Evolutionary conservation across 805 yeast species (phyloP).

Genomic region (Kodamaea kakaduensis): DNA sequence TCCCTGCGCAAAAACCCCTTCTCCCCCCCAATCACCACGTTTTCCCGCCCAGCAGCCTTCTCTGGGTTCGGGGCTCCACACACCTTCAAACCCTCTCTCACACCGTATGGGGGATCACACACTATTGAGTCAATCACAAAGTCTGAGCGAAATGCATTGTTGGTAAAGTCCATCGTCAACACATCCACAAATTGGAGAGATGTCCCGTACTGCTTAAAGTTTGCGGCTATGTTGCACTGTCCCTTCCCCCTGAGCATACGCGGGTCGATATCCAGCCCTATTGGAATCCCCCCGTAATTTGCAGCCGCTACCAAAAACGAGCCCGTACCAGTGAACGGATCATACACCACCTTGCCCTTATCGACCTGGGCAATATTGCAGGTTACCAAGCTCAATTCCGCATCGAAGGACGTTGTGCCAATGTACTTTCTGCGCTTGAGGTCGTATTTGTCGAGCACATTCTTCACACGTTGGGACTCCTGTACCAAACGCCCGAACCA

Average conservation of each 20-base stretch:
- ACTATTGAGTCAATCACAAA: conserved; percentile 73
- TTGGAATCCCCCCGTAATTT: conserved; percentile 70
- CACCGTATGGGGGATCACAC: conserved; percentile 98
- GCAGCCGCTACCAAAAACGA: conserved; percentile 88
- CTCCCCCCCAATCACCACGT: conserved; percentile 71
- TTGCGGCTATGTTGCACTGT: conserved; percentile 49
- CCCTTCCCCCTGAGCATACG: conserved; percentile 70
- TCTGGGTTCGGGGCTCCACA: conserved; percentile 76
- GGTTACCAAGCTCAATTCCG: conserved; percentile 82
- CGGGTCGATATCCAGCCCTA: conserved; percentile 91
- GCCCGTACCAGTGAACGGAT: conserved; percentile 97
- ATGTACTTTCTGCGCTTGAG: conserved; percentile 78
- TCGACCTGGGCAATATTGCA: conserved; percentile 80
- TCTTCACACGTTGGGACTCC: conserved; percentile 56
- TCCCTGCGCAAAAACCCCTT: conserved; percentile 74
- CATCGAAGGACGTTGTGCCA: conserved; percentile 96
- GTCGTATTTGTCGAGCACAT: conserved; percentile 73
- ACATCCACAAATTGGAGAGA: conserved; percentile 62
- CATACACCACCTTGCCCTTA: conserved; percentile 68
- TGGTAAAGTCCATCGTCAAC: conserved; percentile 91
- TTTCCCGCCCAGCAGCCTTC: conserved; percentile 68
- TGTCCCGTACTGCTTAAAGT: conserved; percentile 73
- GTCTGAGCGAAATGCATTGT: conserved; percentile 67
- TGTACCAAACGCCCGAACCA: conserved; percentile 77
- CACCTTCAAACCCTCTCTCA: conserved; percentile 90